A percentile compares a stretch with the other conserved stretches of the same genome.
phyloP scores from a whole-genome alignment of 2,329 filamentous ascomycete genomes.

The Colletotrichum godetiae region DNA sequence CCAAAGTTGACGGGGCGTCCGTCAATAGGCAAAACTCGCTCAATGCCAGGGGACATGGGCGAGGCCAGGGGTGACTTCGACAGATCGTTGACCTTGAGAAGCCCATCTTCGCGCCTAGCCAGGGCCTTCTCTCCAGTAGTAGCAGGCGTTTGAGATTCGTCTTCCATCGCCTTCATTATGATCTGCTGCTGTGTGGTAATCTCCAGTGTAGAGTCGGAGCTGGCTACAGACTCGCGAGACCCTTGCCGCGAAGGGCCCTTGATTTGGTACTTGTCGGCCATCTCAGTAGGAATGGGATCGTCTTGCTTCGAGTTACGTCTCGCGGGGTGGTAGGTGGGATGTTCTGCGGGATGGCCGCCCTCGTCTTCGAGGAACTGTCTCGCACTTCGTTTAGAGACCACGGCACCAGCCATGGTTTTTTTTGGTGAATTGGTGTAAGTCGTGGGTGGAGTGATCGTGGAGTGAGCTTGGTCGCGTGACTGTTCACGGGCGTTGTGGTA shows the following conservation, averaged over 20 bases:
- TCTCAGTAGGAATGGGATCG: constrained; percentile 4
- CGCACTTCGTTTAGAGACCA: constrained; percentile 36
- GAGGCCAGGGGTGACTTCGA: constrained; percentile 5
- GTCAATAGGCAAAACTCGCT: constrained; percentile 31
- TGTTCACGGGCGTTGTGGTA: not conserved
- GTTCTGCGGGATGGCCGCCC: constrained; percentile 28
- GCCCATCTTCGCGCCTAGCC: constrained; percentile 1
- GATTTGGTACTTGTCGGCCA: constrained; percentile 20
- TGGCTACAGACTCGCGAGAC: constrained; percentile 25
- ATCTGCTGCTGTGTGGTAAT: constrained; percentile 26
- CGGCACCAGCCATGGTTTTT: constrained; percentile 29
- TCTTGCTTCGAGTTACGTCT: constrained; percentile 32
- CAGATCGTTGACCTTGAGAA: constrained; percentile 9
- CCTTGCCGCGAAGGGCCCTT: constrained; percentile 21
- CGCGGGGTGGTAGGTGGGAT: constrained; percentile 24
- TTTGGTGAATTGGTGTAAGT: not conserved
- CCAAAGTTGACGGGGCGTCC: constrained; percentile 78
- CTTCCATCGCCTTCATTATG: not conserved
- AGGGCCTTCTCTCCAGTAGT: not conserved
- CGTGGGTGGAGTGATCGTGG: not conserved
- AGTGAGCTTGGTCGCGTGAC: constrained; percentile 26
- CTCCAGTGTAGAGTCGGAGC: constrained; percentile 21
- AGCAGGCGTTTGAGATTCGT: constrained; percentile 7
- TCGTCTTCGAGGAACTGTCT: constrained; percentile 34
- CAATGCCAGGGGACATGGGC: constrained; percentile 14